phyloP scores from a whole-genome alignment of 352 stramenopile species.

The Pythium brachiatum region DNA sequence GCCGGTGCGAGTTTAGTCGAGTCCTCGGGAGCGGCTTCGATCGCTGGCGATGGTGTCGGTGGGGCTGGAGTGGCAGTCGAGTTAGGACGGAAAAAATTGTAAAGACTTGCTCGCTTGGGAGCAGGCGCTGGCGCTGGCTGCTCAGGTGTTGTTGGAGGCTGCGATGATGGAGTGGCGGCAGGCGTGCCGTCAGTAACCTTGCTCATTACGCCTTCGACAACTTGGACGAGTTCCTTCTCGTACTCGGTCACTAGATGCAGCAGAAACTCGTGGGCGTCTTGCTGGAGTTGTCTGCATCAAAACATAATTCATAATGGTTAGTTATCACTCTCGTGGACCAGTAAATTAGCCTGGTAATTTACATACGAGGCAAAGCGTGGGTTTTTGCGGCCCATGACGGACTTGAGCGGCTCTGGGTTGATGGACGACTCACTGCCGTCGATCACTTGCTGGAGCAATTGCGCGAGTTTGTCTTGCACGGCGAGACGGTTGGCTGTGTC shows the following conservation, averaged over 20 bases:
- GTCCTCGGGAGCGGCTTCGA: not conserved
- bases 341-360: not conserved
- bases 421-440: slow-evolving; percentile 65
- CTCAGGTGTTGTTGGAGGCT: not conserved
- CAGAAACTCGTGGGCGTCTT: slow-evolving; percentile 88
- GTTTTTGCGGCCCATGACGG: slow-evolving; percentile 73
- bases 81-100: slow-evolving; percentile 55
- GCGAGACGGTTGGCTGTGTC: slow-evolving; percentile 53
- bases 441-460: slow-evolving; percentile 61
- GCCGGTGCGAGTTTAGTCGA: slow-evolving; percentile 5
- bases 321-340: not conserved
- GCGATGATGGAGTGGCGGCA: not conserved
- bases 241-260: slow-evolving; percentile 82
- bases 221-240: slow-evolving; percentile 72
- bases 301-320: slow-evolving; percentile 3
- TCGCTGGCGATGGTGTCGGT: not conserved
- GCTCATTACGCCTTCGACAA: slow-evolving; percentile 31
- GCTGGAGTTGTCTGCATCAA: slow-evolving; percentile 60
- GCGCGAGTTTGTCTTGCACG: slow-evolving; percentile 51
- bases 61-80: slow-evolving; percentile 13
- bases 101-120: slow-evolving; percentile 45
- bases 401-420: slow-evolving; percentile 78
- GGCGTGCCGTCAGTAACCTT: not conserved
- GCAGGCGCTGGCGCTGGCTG: slow-evolving; percentile 2
- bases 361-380: slow-evolving; percentile 81